Evolutionary conservation across 176 grass and related monocot genomes (phyloP), one percentile per base, ranked within the genome.

Genomic region (Thalia dealbata): DNA sequence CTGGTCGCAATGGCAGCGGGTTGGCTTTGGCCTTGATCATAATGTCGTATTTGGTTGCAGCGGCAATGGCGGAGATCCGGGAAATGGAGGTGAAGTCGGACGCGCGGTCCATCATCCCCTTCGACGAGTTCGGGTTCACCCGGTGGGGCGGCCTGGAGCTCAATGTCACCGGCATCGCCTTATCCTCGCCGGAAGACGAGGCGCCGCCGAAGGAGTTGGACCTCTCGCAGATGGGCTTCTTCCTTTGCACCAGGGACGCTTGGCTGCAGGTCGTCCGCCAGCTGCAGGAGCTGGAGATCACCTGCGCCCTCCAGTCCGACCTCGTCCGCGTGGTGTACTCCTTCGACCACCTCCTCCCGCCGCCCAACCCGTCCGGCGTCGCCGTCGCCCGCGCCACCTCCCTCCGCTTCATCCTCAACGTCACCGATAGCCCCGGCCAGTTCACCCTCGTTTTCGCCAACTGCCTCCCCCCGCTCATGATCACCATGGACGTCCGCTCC

Each of bases 101-200:
- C 24, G 24, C 14, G 0, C 45, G 69, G 23, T n/a, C 69, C 69
- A 32, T 72, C 69, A 30, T 72, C 46, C 69, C 69, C 46, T 50
- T 72, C 69, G 69, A 72, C 24, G 69, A 72, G 23, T 72, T 72
- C 45, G 69, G 69, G 8, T 72, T 72, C 69, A 32, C 69, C 43
- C 69, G 15, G 25, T 29, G 46, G 46, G 69, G 43, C 25, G 43
- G 45, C 23, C 25, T 72, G 25, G 69, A 72, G 24, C 69, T 72
- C 48, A 72, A 72, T 3, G 48, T 72, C 69, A 28, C 69, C 6
- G 69, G 46, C 23, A 54, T 54, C 12, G 22, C 48, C 69, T 72
- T 72, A 45, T 71, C 45, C 45, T 25, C 41, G 1, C 22, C 51
- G 22, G 51, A 24, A 0, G 22, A 12, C 19, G 22, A 23, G 24